Evolutionary conservation across 176 grass and related monocot genomes (phyloP), one percentile per base, ranked within the genome.

Genomic region (Musa troglodytarum): DNA sequence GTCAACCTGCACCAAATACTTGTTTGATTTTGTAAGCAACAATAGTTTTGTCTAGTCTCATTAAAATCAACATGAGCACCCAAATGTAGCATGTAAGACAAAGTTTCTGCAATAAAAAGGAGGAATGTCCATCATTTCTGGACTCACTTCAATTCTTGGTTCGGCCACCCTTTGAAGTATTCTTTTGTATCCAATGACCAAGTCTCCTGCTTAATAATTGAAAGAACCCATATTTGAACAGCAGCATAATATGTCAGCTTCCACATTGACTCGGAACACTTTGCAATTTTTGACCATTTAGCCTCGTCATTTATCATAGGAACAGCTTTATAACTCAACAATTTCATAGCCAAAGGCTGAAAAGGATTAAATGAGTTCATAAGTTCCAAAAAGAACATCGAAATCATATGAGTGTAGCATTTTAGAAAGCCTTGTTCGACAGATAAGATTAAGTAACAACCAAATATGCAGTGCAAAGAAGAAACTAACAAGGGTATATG

Each of bases 251-350:
- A 99, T 54, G 88, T 95, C 20, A 99, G 96, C 77, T 95, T 99
- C 96, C 96, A 99, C 82, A 89, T 99, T 66, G 96, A 99, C 82
- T 99, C 96, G 24, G 88, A 92, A 81, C 91, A 94, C 86, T 99
- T 99, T 28, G 76, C 43, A 77, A 92, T 77, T 85, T 99, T 99
- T 82, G 78, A 59, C 78, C 78, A 74, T 53, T 78, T 86, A 53
- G 77, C 63, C 25, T 92, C 92, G 73, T 90, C 85, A 76, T 73
- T 96, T 83, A 81, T 84, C 80, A 84, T 53, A 59, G 67, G 82
- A 76, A 72, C 85, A 86, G 72, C 82, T 61, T 87, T 85, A 56
- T 52, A 90, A n/a, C 58, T 78, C 70, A 99, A 80, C 72, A 94
- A 75, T 69, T 79, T 80, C 64, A 80, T 53, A 82, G 96, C 82